Base-by-base conservation (phyloP, 352 stramenopile genomes). In the Nothophytophthora sp. region DNA sequence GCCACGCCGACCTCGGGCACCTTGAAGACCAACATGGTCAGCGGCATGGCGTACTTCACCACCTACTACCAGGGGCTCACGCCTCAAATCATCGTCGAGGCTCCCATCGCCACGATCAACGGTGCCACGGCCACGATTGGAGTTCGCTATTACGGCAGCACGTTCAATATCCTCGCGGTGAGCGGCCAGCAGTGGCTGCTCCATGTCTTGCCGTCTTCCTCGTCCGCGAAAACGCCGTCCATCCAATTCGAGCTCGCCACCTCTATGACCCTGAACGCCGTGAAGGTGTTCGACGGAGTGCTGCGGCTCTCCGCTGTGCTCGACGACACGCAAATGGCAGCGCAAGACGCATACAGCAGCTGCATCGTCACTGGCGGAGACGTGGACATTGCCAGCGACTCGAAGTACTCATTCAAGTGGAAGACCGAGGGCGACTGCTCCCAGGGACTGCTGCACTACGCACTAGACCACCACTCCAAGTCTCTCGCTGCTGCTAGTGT, bases 41-140 rank as follows among this genome's bases (percentile, higher is more conserved):
- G 71, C 27, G 80, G 80, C 18, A 90, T 90, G 80, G 69, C 74
- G 11, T 90, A 85, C 47, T 58, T 85, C 25, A 81, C 74, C 1
- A 66, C 74, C 2, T 79, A 57, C 1, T 88, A 88, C 63, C 49
- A 70, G 12, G 45, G 66, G 12, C 42, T 88, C 10, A 87, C 70
- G 2, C 72, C 76, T n/a, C n/a, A n/a, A n/a, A n/a, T n/a, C 0
- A 59, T 53, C 11, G 65, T 88, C 43, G 54, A 67, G 13, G 73
- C 75, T 0, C 61, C 69, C 15, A 71, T 76, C 52, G 63, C 62
- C 5, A 76, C 88, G 44, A 57, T 58, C 20, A 72, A 72, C 33
- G 45, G 79, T 10, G 63, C 74, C 22, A 49, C 70, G 25, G 36
- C 53, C n/a, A n/a, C n/a, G n/a, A n/a, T n/a, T n/a, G n/a, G n/a